Evolutionary conservation across 2,329 filamentous ascomycete species (phyloP).

Genomic region (Colletotrichum siamense): DNA sequence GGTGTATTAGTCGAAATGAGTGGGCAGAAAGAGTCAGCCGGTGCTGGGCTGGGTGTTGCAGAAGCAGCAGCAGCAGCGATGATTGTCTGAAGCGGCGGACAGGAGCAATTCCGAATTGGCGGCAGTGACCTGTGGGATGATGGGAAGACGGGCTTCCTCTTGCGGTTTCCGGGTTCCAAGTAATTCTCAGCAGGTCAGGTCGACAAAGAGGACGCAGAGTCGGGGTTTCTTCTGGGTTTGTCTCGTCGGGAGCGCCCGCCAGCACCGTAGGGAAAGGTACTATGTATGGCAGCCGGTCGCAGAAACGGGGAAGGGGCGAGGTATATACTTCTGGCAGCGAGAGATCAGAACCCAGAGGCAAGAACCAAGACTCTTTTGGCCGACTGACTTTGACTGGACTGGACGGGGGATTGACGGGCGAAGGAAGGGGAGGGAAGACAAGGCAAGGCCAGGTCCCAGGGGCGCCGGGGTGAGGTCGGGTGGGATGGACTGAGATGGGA

Average conservation of each 20-base stretch:
- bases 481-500: neutral
- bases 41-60: neutral
- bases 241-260: slow-evolving; percentile 22
- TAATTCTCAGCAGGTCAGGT: neutral
- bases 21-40: neutral
- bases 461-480: neutral
- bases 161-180: neutral
- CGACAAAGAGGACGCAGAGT: neutral
- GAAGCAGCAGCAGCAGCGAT: neutral
- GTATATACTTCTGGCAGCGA: slow-evolving; percentile 11
- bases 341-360: neutral
- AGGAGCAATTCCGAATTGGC: neutral
- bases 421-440: neutral
- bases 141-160: neutral
- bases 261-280: slow-evolving; percentile 7
- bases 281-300: neutral
- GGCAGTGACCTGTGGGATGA: neutral
- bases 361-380: neutral
- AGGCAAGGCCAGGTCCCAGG: neutral
- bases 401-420: neutral
- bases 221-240: neutral
- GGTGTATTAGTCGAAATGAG: slow-evolving; percentile 14
- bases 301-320: slow-evolving; percentile 16
- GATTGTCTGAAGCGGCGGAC: neutral
- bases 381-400: neutral